A percentile compares a stretch with the other conserved stretches of the same genome.
These are phyloP conservation scores for Fraxinus ornus DNA, from an alignment of 305 asterid genomes.

Conservation along the genomic window DNA sequence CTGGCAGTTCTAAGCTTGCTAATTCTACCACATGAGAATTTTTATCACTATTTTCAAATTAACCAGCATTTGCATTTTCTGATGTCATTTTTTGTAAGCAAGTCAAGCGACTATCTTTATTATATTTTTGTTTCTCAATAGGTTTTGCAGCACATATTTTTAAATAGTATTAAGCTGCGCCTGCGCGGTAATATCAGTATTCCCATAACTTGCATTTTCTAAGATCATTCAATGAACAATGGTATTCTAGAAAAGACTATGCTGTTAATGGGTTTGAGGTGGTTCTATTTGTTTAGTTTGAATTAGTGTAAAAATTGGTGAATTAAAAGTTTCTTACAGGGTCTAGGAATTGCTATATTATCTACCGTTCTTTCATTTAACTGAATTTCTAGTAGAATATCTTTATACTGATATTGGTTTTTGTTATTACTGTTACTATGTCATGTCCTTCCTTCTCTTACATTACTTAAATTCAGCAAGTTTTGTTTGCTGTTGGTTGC, in stretches of 20 bases:
- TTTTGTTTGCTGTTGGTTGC: slow-evolving; percentile 21
- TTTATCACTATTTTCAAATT: neutral
- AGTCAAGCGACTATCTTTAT: neutral
- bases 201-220: neutral
- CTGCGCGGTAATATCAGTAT: neutral
- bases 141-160: neutral
- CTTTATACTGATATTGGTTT: neutral
- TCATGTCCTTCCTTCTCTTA: neutral
- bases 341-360: neutral
- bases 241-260: neutral
- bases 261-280: neutral
- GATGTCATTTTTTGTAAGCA: neutral
- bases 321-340: neutral
- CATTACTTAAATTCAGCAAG: neutral
- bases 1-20: neutral
- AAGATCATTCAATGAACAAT: neutral
- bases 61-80: neutral
- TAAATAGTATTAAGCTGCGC: neutral
- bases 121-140: neutral
- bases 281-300: neutral
- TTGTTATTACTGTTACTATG: neutral
- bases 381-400: neutral
- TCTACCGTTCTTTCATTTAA: neutral
- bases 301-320: neutral
- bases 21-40: neutral